Evolutionary conservation across 345 rosid genomes (phyloP), one percentile per base, ranked within the genome.

Genomic region (Populus ilicifolia): DNA sequence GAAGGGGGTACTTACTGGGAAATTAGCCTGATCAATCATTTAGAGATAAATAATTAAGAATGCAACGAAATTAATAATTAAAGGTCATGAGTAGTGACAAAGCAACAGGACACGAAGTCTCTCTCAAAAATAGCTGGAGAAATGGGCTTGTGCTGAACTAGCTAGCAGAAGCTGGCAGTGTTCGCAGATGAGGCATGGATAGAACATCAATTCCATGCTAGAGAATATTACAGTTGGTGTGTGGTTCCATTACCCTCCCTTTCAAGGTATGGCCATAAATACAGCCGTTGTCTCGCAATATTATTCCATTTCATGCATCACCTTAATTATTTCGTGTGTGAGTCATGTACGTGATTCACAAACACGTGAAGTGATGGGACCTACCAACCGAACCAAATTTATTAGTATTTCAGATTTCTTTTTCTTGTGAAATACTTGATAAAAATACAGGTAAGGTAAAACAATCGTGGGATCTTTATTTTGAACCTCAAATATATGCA

Each of bases 281-380:
- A 46, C 50, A 46, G 50, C 5, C 11, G 50, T 50, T 17, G 9
- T 52, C 66, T 44, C 48, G 18, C 39, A 59, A 13, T 38, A 29
- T 9, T 13, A 17, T 48, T 70, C 54, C 50, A 44, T 13, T 43
- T 12, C 14, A 5, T 67, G 38, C 56, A 39, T 12, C 39, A 10
- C n/a, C n/a, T 3, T 14, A 9, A 44, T 21, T 46, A 70, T 17
- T 29, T 18, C 1, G 46, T 8, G 29, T 1, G 30, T 29, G 43
- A 59, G 39, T 59, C 50, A 12, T 48, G 14, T 14, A 33, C 5
- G 36, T 33, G 38, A 33, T 48, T 10, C 79, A 8, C 56, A 36
- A n/a, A 1, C 73, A 54, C 50, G 73, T 76, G 73, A 69, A 77
- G 21, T 25, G 5, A 56, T 13, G 59, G 79, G 69, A 56, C 79